Percentiles rank a stretch among this genome's conserved stretches.
phyloP scores from a whole-genome alignment of 2,329 filamentous ascomycete genomes.

The Chalara sp. region DNA sequence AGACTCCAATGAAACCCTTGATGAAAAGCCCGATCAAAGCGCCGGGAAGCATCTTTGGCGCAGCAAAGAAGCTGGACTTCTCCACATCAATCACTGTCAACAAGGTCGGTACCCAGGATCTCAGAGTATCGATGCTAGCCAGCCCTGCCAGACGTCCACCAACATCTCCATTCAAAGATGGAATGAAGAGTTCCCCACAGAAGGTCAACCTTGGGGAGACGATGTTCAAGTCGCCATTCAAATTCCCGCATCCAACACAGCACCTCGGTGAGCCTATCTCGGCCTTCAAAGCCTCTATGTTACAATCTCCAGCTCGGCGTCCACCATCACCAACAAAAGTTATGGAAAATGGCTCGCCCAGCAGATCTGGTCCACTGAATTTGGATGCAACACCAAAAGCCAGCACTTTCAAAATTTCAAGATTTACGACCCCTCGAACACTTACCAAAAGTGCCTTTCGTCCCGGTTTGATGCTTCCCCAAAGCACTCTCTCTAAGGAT shows the following conservation, averaged over 20 bases:
- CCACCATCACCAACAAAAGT: slow-evolving; percentile 27
- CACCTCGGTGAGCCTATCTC: slow-evolving; percentile 12
- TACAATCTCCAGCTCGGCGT: slow-evolving; percentile 27
- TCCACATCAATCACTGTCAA: slow-evolving; percentile 25
- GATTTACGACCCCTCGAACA: slow-evolving; percentile 24
- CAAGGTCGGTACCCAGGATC: slow-evolving; percentile 27
- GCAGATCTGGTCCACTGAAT: slow-evolving; percentile 7
- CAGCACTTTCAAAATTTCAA: slow-evolving; percentile 24
- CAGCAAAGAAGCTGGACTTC: slow-evolving; percentile 31
- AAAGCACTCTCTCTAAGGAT: slow-evolving; percentile 7
- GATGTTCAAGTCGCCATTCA: slow-evolving; percentile 24
- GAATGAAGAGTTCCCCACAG: slow-evolving; percentile 50
- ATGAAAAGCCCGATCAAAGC: slow-evolving; percentile 51
- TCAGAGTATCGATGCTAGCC: slow-evolving; percentile 33
- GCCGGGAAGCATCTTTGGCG: slow-evolving; percentile 25
- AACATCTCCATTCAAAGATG: slow-evolving; percentile 46
- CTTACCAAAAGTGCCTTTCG: slow-evolving; percentile 18
- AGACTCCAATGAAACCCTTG: slow-evolving; percentile 43
- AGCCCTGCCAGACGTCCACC: slow-evolving; percentile 52
- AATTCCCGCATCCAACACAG: slow-evolving; percentile 18
- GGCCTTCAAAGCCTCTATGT: slow-evolving; percentile 22
- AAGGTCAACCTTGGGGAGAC: slow-evolving; percentile 26
- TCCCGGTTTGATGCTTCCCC: slow-evolving; percentile 15
- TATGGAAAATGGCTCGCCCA: slow-evolving; percentile 23
- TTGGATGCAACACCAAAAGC: slow-evolving; percentile 19